Evolutionary conservation across 1,284 basidiomycete species (phyloP), one percentile per base, ranked within the genome.

Genomic region (Rhodotorula sp.): DNA sequence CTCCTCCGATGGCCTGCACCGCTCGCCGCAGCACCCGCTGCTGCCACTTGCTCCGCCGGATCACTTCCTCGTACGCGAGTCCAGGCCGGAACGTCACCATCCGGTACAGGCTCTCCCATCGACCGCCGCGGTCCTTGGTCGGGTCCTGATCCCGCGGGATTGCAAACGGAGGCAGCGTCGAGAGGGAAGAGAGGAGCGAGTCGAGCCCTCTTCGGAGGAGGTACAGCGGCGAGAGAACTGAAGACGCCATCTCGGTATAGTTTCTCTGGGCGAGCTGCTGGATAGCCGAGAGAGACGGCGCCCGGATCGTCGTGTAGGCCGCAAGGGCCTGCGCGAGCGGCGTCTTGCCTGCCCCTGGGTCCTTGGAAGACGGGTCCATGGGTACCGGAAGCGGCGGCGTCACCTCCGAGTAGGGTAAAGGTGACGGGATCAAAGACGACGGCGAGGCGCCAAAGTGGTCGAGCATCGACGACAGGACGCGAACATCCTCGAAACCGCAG

Each of bases 51-150:
- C 87, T 87, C 79, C 86, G 87, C 76, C 82, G 84, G 78, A 85
- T 84, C 56, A 87, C 91, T 51, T 85, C 86, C 69, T 88, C 88
- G 80, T 98, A 98, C 78, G 89, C 89, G 74, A 97, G 87, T 80
- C 97, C 95, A 57, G 93, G 91, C 53, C 93, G 86, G 83, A 99
- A 99, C 51, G 95, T 97, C 74, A 96, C 91, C 93, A 98, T 95
- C 46, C 91, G 91, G 81, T 99, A 99, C 64, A 96, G 84, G 62
- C 92, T 91, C 68, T 92, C 85, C 95, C 95, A 99, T 48, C 82
- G 82, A 1, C 66, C 72, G 24, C 74, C 74, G 24, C 62, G 54
- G 55, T 71, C 66, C 46, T 45, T 57, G 6, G 48, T 51, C 55
- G 66, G 66, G 24, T 64, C 18, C 20, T 33, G 2, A 44, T 66